A percentile compares a stretch with the other conserved stretches of the same genome.
Conservation (phyloP, 805 yeast genomes). For the Kodamaea neixiangensis region DNA sequence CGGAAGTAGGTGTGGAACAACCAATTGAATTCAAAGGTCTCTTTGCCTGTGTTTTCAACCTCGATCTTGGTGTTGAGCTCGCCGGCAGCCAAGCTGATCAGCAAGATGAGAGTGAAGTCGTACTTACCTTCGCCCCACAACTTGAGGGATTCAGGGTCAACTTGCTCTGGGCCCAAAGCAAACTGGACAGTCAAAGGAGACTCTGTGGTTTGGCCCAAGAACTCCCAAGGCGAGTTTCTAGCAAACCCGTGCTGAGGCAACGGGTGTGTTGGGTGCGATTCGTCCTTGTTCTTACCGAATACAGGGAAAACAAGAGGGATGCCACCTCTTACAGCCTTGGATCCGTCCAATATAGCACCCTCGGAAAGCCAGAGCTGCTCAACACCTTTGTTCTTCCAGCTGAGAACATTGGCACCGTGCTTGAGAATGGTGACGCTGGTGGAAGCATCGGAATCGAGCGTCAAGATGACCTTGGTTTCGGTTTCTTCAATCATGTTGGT, state of each 20-base stretch:
- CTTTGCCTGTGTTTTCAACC: slow-evolving; percentile 68
- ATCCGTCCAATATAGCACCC: slow-evolving; percentile 85
- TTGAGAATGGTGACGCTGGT: slow-evolving; percentile 71
- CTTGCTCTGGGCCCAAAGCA: slow-evolving; percentile 84
- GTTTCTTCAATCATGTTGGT: slow-evolving; percentile 51
- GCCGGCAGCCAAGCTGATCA: slow-evolving; percentile 44
- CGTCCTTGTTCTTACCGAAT: slow-evolving; percentile 69
- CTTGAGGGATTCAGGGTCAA: slow-evolving; percentile 57
- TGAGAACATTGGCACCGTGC: slow-evolving; percentile 84
- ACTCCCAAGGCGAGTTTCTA: slow-evolving; percentile 88
- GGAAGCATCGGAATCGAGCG: slow-evolving; percentile 51
- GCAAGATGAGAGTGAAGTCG: slow-evolving; percentile 60
- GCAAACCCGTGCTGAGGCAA: slow-evolving; percentile 98
- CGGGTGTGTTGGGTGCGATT: slow-evolving; percentile 53
- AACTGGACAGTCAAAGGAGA: slow-evolving; percentile 76
- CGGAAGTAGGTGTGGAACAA: slow-evolving; percentile 88
- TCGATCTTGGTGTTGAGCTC: slow-evolving; percentile 69
- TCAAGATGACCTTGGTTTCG: slow-evolving; percentile 60
- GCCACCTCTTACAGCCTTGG: slow-evolving; percentile 96
- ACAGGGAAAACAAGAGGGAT: slow-evolving; percentile 95
- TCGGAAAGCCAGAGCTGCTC: slow-evolving; percentile 84
- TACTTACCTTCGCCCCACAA: slow-evolving; percentile 54
- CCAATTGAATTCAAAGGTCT: slow-evolving; percentile 84
- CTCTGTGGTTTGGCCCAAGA: slow-evolving; percentile 77
- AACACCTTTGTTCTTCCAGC: slow-evolving; percentile 69